Evolutionary conservation across 2,329 filamentous ascomycete species (phyloP).

Genomic region (Neocatenulostroma microsporum): DNA sequence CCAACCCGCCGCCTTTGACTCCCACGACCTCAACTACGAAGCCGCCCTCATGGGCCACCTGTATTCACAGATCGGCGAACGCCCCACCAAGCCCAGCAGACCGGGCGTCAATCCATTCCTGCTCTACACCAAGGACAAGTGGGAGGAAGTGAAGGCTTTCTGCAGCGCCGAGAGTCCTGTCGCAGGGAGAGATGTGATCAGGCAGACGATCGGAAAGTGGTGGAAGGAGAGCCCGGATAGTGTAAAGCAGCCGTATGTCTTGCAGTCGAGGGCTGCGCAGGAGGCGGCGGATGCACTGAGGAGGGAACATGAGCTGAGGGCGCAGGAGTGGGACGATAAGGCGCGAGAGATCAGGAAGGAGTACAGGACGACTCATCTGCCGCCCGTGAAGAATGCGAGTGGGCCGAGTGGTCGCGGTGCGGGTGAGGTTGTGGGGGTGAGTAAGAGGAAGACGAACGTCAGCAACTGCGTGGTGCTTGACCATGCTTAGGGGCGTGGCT

Average conservation of each 20-base stretch:
- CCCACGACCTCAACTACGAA: slow-evolving; percentile 46
- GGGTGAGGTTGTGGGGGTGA: slow-evolving; percentile 22
- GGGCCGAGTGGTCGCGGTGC: slow-evolving; percentile 2
- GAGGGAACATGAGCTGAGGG: slow-evolving; percentile 53
- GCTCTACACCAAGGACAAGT: slow-evolving; percentile 73
- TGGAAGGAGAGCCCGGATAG: slow-evolving; percentile 72
- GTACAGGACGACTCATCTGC: slow-evolving; percentile 28
- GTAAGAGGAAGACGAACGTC: slow-evolving; percentile 26
- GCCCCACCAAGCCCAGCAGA: slow-evolving; percentile 64
- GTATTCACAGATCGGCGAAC: slow-evolving; percentile 59
- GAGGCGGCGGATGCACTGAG: slow-evolving; percentile 52
- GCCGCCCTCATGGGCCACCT: slow-evolving; percentile 51
- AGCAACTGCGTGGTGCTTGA: slow-evolving; percentile 26
- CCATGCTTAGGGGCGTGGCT: slow-evolving; percentile 13
- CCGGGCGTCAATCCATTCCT: slow-evolving; percentile 78
- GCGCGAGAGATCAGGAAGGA: slow-evolving; percentile 44
- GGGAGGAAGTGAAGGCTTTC: slow-evolving; percentile 54
- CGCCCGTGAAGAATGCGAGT: slow-evolving; percentile 9
- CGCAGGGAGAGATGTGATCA: slow-evolving; percentile 62
- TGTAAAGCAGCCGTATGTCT: slow-evolving; percentile 68
- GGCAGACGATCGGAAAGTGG: slow-evolving; percentile 77
- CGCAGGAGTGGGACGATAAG: slow-evolving; percentile 63
- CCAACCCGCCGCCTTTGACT: slow-evolving; percentile 15
- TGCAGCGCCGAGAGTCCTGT: slow-evolving; percentile 60
- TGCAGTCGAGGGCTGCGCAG: slow-evolving; percentile 65